Evolutionary conservation across 164 flowering plant genomes (phyloP).

Genomic region (Berberis thunbergii): DNA sequence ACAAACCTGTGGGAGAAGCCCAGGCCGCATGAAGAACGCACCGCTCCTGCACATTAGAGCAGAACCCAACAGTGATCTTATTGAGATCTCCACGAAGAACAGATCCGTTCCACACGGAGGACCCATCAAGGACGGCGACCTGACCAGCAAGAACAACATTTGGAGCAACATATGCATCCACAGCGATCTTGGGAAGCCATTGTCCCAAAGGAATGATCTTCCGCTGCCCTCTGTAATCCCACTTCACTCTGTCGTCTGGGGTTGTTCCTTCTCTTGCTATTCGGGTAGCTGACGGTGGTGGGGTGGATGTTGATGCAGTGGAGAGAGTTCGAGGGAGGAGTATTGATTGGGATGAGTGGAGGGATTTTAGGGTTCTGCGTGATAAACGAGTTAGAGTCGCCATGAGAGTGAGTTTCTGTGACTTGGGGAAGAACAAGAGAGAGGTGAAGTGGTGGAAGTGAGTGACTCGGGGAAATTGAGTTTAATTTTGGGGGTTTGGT

Average conservation of each 20-base stretch:
- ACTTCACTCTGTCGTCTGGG: slow-evolving; percentile 61
- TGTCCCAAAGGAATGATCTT: slow-evolving; percentile 82
- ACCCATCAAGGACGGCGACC: slow-evolving; percentile 74
- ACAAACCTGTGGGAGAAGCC: slow-evolving; percentile 88
- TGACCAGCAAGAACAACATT: slow-evolving; percentile 97
- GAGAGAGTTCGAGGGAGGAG: slow-evolving; percentile 24
- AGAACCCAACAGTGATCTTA: slow-evolving; percentile 87
- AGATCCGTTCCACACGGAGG: slow-evolving; percentile 94
- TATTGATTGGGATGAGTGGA: slow-evolving; percentile 4
- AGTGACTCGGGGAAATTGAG: background rate
- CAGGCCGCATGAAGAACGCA: slow-evolving; percentile 94
- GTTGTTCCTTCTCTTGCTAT: slow-evolving; percentile 11
- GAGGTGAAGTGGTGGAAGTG: background rate
- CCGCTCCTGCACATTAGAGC: slow-evolving; percentile 89
- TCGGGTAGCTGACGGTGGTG: background rate
- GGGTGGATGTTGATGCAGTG: slow-evolving; percentile 7
- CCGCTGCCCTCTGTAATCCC: slow-evolving; percentile 97
- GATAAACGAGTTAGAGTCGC: slow-evolving; percentile 34
- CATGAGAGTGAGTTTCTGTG: slow-evolving; percentile 6
- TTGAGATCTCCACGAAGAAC: slow-evolving; percentile 95
- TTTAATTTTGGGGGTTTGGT: too few relatives aligned
- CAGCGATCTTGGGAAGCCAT: slow-evolving; percentile 92
- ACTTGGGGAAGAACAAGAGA: background rate
- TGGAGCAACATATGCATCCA: slow-evolving; percentile 95
- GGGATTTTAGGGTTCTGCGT: slow-evolving; percentile 23